Conservation (phyloP, 164 flowering plant species). For the Amborella trichopoda region DNA sequence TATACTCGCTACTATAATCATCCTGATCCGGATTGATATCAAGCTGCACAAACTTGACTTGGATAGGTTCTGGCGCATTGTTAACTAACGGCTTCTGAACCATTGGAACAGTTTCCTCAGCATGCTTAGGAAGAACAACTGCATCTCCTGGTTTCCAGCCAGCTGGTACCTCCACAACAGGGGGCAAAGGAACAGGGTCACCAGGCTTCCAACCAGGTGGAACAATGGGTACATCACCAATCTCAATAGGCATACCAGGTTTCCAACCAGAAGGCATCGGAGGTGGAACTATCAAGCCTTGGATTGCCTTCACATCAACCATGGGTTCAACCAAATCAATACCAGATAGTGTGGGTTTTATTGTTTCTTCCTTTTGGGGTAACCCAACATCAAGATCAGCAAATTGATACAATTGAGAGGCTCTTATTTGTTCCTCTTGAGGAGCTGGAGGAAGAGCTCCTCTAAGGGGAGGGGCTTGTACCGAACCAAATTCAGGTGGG, state of each 20-base stretch:
- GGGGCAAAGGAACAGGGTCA: conserved; percentile 70
- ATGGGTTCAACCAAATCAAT: conserved; percentile 12
- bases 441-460: conserved; percentile 98
- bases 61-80: conserved; percentile 50
- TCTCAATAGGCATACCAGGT: conserved; percentile 94
- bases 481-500: conserved; percentile 92
- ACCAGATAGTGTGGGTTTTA: conserved; percentile 17
- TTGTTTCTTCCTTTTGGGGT: conserved; percentile 40
- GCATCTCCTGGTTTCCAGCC: not conserved
- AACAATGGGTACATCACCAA: conserved; percentile 40
- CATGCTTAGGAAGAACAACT: conserved; percentile 23
- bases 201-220: conserved; percentile 98
- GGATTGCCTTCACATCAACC: conserved; percentile 26
- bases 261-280: conserved; percentile 86
- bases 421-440: conserved; percentile 96
- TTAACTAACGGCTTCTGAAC: conserved; percentile 7
- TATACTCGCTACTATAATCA: conserved; percentile 77
- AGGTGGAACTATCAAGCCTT: conserved; percentile 39
- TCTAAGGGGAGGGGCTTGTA: conserved; percentile 67
- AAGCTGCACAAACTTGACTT: conserved; percentile 64
- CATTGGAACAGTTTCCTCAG: conserved; percentile 32
- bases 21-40: conserved; percentile 61
- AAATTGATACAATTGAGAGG: conserved; percentile 70
- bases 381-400: conserved; percentile 84
- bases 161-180: conserved; percentile 31